phyloP scores from a whole-genome alignment of 495 filamentous ascomycete genomes.

The Tetracladium marchalianum region DNA sequence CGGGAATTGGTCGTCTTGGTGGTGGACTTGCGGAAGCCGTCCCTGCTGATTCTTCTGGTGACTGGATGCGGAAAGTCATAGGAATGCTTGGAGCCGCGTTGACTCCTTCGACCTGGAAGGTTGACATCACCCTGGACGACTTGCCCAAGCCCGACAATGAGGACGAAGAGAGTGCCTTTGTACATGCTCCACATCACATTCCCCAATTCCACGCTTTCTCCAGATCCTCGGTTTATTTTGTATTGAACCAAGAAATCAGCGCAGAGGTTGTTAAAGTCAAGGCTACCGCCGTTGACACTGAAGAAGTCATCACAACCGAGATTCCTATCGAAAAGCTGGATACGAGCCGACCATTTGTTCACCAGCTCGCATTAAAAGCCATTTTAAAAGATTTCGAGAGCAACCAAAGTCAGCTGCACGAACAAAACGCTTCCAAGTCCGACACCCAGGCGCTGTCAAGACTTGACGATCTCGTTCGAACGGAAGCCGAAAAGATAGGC shows the following conservation, averaged over 20 bases:
- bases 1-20: constrained; percentile 44
- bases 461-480: not conserved
- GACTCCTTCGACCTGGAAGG: constrained; percentile 8
- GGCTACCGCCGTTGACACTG: not conserved
- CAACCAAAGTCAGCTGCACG: not conserved
- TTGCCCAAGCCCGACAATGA: too few relatives aligned
- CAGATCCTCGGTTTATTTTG: too few relatives aligned
- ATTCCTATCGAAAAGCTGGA: not conserved
- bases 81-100: constrained; percentile 50
- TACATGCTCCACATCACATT: too few relatives aligned
- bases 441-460: too few relatives aligned
- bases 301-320: not conserved
- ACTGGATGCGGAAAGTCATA: constrained; percentile 35
- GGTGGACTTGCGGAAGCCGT: constrained; percentile 48
- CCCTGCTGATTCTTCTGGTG: constrained; percentile 21
- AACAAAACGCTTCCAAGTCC: not conserved
- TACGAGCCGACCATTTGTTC: not conserved
- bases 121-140: too few relatives aligned
- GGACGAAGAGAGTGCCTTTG: too few relatives aligned
- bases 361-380: not conserved
- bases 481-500: not conserved
- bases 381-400: not conserved
- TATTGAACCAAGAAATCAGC: too few relatives aligned
- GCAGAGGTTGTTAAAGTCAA: too few relatives aligned
- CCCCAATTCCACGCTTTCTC: too few relatives aligned